Base-by-base conservation (phyloP, 2,329 filamentous ascomycete genomes). In the Fusarium verrucosum region DNA sequence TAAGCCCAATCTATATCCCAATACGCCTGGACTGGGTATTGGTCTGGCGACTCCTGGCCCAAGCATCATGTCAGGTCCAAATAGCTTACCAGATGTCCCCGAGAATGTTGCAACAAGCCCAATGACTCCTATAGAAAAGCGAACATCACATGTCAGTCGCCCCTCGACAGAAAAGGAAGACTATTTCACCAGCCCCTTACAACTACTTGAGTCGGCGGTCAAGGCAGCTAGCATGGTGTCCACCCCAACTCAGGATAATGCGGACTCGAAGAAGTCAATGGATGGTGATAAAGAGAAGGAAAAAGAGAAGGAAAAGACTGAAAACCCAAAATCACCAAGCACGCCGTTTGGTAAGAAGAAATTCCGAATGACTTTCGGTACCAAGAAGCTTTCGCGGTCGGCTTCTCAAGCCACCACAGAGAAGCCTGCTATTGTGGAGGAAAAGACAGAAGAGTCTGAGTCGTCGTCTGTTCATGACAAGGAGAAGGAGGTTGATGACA, bases 261-360 rank as follows among this genome's bases (percentile, higher is more conserved):
- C 84, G 5, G 76, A 78, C n/a, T 82, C 84, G n/a, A 78, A 76
- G 47, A 70, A 72, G 10, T 83, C 85, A 1, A 80, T 77, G n/a
- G 87, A 78, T 23, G 74, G 83, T 43, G 70, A 71, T 16, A 66
- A 66, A 51, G 80, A 87, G 56, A 83, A 81, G 68, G 80, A 82
- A 0, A 80, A 78, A 58, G 77, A 78, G 6, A 80, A 79, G 65
- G 78, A 80, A 5, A 82, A 81, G 67, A 75, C 80, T 26, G 78
- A 81, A 19, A 89, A 82, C 52, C 79, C 81, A 13, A 91, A 91
- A 69, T 79, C 82, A 3, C 80, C 80, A 6, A 80, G 82, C 52
- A 89, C 85, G 3, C 81, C 92, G 7, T 96, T 96, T 74, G 88
- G 90, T 38, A 95, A 94, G 79, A 95, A 94, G 78, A 95, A 94